These are phyloP conservation scores for Leishmania martiniquensis DNA, from an alignment of 208 protist genomes.

Conservation along the genomic window DNA sequence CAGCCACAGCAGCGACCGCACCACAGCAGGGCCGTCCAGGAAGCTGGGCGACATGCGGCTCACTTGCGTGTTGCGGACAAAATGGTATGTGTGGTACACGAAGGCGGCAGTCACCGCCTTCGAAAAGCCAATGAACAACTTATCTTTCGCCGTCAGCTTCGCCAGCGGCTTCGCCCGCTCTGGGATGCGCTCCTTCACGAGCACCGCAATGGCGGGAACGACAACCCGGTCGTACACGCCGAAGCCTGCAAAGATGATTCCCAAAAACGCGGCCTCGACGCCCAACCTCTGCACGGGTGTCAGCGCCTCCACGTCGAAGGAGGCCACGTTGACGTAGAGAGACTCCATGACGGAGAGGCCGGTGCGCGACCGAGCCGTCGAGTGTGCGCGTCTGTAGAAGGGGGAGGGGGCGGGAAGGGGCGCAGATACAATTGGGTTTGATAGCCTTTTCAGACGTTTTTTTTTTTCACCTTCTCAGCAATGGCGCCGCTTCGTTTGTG, in stretches of 20 bases:
- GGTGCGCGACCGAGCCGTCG: background rate
- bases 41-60: slow-evolving; percentile 56
- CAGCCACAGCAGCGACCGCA: slow-evolving; percentile 50
- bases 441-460: too few species aligned
- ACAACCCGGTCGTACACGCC: slow-evolving; percentile 60
- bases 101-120: slow-evolving; percentile 67
- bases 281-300: slow-evolving; percentile 16
- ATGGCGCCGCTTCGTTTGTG: too few species aligned
- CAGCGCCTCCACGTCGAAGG: slow-evolving; percentile 19
- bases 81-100: slow-evolving; percentile 67
- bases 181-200: slow-evolving; percentile 50
- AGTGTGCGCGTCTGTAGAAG: background rate
- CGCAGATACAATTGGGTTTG: too few species aligned
- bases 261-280: slow-evolving; percentile 35
- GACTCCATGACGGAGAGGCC: slow-evolving; percentile 5
- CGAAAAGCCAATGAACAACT: slow-evolving; percentile 56
- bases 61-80: slow-evolving; percentile 44
- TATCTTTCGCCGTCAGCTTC: slow-evolving; percentile 51
- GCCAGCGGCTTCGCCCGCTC: slow-evolving; percentile 44
- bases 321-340: background rate
- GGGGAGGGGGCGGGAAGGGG: background rate
- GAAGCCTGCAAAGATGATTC: slow-evolving; percentile 64
- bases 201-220: slow-evolving; percentile 41
- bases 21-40: slow-evolving; percentile 21
- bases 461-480: too few species aligned